Base-by-base conservation (phyloP, 805 yeast species). In the Kodamaea laetipori region DNA sequence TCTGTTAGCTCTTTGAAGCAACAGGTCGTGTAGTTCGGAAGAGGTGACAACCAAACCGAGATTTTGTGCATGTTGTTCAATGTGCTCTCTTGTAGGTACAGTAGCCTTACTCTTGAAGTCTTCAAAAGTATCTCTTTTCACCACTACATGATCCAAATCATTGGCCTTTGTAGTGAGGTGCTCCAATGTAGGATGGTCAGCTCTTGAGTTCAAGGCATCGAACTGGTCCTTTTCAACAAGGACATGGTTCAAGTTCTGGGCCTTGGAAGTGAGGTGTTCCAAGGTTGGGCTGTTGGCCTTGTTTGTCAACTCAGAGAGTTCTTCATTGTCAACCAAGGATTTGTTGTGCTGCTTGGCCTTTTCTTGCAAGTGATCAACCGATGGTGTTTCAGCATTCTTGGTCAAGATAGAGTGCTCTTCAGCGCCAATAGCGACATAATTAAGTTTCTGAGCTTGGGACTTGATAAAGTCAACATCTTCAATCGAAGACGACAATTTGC, bases 331-430 rank as follows among this genome's bases (percentile, higher is more conserved):
- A 9, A 59, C 10, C 11, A 53, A 23, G 6, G 41, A 31, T 17
- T 26, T 46, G 6, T 58, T 64, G n/a, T 48, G 44, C 49, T 30
- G 35, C 4, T 48, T 51, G 2, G 75, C 71, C 39, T 60, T 61
- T 21, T 61, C 63, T 26, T 56, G 56, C 15, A 76, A 47, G 31
- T 58, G 64, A 0, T 61, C 67, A 4, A 57, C 27, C 1, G 66
- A 49, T 17, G 69, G 71, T 6, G 44, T 39, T 21, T 37, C 24
- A n/a, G 18, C 12, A 8, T 16, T 37, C 15, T 10, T 8, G 9
- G 21, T 3, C n/a, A 58, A 41, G 9, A 15, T 36, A 3, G 39
- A 21, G 33, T 52, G 53, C 5, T 47, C 48, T 7, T 40, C 49
- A 6, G 37, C 27, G 2, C 57, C 8, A 4, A 60, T 6, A 3